Evolutionary conservation across 2,329 filamentous ascomycete genomes (phyloP), one percentile per base, ranked within the genome.

Genomic region (Rhexocercosporidium sp.): DNA sequence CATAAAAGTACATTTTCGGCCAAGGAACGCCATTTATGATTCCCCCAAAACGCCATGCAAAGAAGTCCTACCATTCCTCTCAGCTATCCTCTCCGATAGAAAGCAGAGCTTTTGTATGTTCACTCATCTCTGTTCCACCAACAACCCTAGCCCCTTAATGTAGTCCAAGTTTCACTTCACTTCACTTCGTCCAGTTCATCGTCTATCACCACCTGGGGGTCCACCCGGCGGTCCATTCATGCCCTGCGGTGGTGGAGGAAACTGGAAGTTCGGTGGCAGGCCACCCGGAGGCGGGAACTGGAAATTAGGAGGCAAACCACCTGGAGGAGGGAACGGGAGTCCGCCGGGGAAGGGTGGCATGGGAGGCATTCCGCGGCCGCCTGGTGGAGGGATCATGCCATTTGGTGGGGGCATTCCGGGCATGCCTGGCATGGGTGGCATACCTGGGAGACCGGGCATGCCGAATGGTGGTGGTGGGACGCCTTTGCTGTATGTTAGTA

Each of bases 381-480:
- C 85, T 49, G 87, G 86, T 67, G 85, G 85, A 84, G 76, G 74
- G 31, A 65, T 62, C 68, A 68, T 73, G 71, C 66, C 59, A 20
- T 62, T 56, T 53, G 62, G 62, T 27, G 53, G 57, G 14, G 68
- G 65, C 53, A 69, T 64, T 27, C 64, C 67, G 22, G 62, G 65
- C 63, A 68, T 86, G 89, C 87, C 87, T 77, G 86, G 81, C 44
- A 83, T 76, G 78, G 59, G 82, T 61, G 71, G 81, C 74, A 83
- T 81, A 57, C 79, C 80, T 65, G 62, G 65, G 53, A 68, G 86
- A 89, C 84, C 85, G 62, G 83, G 82, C 69, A 83, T 80, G 65
- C 84, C 85, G 74, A 89, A 90, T 31, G 88, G 88, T 53, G 88
- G 88, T 65, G 87, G 88, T 44, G 81, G 79, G 66, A 84, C 81